These are phyloP conservation scores for Blastomyces silverae DNA, from an alignment of 2,329 filamentous ascomycete species.

Conservation along the genomic window DNA sequence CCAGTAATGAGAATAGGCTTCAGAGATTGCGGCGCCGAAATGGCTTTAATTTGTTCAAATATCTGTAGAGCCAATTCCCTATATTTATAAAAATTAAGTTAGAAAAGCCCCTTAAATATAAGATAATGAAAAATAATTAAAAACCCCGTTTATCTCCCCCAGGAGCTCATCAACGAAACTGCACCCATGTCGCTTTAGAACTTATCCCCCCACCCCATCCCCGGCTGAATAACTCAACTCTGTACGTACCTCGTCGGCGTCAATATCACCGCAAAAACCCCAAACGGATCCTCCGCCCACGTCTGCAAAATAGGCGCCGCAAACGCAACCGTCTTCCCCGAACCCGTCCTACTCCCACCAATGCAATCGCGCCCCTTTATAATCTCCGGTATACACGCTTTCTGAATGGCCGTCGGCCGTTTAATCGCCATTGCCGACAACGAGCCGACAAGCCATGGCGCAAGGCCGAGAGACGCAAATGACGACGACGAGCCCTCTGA, in stretches of 20 bases:
- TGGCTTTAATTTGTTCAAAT: conserved; percentile 90
- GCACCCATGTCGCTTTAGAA: not conserved
- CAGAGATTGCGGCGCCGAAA: conserved; percentile 78
- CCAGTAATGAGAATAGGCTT: conserved; percentile 88
- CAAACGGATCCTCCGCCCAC: conserved; percentile 86
- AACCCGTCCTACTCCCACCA: conserved; percentile 88
- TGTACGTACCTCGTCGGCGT: conserved; percentile 66
- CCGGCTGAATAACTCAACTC: not conserved
- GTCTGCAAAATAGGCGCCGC: conserved; percentile 88
- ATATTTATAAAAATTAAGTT: conserved; percentile 5
- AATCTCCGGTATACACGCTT: conserved; percentile 86
- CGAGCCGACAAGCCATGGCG: conserved; percentile 82
- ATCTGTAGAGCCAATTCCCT: conserved; percentile 92
- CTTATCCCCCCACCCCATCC: not conserved
- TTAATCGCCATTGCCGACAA: conserved; percentile 72
- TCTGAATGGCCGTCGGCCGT: conserved; percentile 85
- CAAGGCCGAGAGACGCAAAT: conserved; percentile 66
- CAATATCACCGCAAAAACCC: conserved; percentile 81
- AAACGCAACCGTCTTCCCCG: conserved; percentile 95
- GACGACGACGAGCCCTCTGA: conserved; percentile 42
- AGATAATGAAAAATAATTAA: conserved; percentile 11
- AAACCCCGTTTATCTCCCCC: too few relatives aligned
- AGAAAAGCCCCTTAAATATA: not conserved
- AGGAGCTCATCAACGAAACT: not conserved
- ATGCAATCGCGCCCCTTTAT: conserved; percentile 88